A percentile compares a stretch with the other conserved stretches of the same genome.
These are phyloP conservation scores for Myrmaecium sp. DNA, from an alignment of 2,329 filamentous ascomycete genomes.

Conservation along the genomic window DNA sequence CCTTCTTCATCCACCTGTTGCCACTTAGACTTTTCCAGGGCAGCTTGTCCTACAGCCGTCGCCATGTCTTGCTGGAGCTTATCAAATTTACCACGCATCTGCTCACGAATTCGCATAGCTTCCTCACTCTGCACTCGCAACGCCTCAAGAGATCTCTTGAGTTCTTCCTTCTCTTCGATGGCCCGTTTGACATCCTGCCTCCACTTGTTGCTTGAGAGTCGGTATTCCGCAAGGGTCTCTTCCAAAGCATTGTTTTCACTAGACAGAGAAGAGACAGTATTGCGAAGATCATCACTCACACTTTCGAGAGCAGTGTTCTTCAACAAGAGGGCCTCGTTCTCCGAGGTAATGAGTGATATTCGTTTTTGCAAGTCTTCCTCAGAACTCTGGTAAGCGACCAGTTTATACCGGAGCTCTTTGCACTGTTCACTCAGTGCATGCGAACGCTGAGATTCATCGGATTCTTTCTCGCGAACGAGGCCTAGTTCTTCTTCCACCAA, in stretches of 20 bases:
- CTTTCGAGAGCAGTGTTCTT: conserved; percentile 14
- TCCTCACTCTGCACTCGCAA: conserved; percentile 69
- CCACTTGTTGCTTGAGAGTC: conserved; percentile 41
- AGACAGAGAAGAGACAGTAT: conserved; percentile 35
- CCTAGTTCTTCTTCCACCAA: conserved; percentile 32
- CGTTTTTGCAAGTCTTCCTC: conserved; percentile 4
- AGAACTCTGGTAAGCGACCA: conserved; percentile 17
- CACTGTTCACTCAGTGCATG: conserved; percentile 26
- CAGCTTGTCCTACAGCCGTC: conserved; percentile 58
- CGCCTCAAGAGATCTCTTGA: conserved; percentile 56
- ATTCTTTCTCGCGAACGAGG: conserved; percentile 25
- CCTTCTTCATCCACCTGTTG: conserved; percentile 49
- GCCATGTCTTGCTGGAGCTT: conserved; percentile 79
- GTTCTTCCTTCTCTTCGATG: conserved; percentile 31
- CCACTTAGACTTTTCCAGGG: conserved; percentile 65
- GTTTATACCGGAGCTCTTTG: conserved; percentile 20
- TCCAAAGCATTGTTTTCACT: conserved; percentile 44
- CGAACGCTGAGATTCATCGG: conserved; percentile 26
- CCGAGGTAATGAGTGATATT: conserved; percentile 6
- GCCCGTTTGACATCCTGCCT: conserved; percentile 40
- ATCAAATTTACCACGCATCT: conserved; percentile 69
- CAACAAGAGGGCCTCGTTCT: conserved; percentile 9
- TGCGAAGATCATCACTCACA: conserved; percentile 30
- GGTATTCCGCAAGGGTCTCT: conserved; percentile 47
- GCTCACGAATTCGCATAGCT: conserved; percentile 68